Evolutionary conservation across 2,329 filamentous ascomycete genomes (phyloP).

Genomic region (Exophiala phaeomuriformis): DNA sequence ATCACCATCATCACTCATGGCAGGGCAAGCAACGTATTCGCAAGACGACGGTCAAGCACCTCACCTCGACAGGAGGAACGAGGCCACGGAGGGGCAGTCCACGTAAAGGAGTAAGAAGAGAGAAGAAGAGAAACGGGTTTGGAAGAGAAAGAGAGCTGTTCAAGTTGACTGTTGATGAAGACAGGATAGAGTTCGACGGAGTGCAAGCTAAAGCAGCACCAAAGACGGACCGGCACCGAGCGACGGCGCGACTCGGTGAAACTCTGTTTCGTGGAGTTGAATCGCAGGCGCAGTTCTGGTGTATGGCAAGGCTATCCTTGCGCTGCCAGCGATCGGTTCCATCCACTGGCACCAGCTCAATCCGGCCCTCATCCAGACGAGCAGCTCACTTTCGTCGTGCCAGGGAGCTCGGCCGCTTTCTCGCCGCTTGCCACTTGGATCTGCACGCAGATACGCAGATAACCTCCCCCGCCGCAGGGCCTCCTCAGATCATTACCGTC

Average conservation of each 20-base stretch:
- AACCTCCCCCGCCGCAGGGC: too few species aligned
- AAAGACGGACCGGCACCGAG: background rate
- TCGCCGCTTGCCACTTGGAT: too few species aligned
- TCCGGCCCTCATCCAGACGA: too few species aligned
- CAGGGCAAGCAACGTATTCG: too few species aligned
- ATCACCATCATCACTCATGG: too few species aligned
- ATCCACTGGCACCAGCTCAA: too few species aligned
- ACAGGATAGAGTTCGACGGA: background rate
- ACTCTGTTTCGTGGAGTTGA: background rate
- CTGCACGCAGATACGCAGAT: too few species aligned
- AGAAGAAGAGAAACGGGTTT: background rate
- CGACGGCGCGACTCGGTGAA: background rate
- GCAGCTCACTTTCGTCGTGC: too few species aligned
- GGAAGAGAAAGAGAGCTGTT: conserved; percentile 19
- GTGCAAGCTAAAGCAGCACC: conserved; percentile 3
- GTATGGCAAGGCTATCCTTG: too few species aligned
- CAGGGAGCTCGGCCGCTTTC: too few species aligned
- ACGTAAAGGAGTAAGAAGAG: background rate
- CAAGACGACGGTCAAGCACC: background rate
- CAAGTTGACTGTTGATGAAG: background rate
- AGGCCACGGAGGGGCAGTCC: background rate
- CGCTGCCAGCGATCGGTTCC: too few species aligned
- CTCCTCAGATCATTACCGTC: too few species aligned
- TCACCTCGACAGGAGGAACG: background rate
- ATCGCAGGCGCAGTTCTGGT: background rate